phyloP scores from a whole-genome alignment of 805 yeast genomes.

The Ascoidea asiatica region DNA sequence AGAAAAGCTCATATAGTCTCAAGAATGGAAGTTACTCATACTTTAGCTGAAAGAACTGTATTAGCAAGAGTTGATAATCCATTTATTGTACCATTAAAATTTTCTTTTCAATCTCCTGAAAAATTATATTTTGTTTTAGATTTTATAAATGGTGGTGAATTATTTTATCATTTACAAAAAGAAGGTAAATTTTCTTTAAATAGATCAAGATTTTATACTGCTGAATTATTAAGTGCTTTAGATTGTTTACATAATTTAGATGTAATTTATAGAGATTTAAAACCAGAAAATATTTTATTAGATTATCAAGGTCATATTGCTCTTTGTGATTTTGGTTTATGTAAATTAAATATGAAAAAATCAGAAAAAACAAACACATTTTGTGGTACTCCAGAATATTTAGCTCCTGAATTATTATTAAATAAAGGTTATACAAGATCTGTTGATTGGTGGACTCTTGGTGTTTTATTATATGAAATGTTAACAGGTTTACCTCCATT shows the following conservation, averaged over 20 bases:
- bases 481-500: slow-evolving; percentile 94
- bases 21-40: slow-evolving; percentile 89
- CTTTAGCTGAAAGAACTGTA: slow-evolving; percentile 92
- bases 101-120: slow-evolving; percentile 95
- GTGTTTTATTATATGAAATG: slow-evolving; percentile 90
- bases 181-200: slow-evolving; percentile 83
- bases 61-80: slow-evolving; percentile 88
- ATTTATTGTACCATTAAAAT: slow-evolving; percentile 96
- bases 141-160: slow-evolving; percentile 92
- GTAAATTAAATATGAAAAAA: slow-evolving; percentile 88
- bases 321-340: slow-evolving; percentile 90
- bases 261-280: slow-evolving; percentile 88
- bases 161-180: slow-evolving; percentile 84
- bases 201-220: slow-evolving; percentile 85
- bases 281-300: slow-evolving; percentile 88
- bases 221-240: slow-evolving; percentile 85
- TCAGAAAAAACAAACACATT: slow-evolving; percentile 85
- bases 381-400: slow-evolving; percentile 96
- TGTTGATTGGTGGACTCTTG: slow-evolving; percentile 98
- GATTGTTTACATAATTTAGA: slow-evolving; percentile 85
- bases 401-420: slow-evolving; percentile 86
- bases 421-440: slow-evolving; percentile 92
- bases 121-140: slow-evolving; percentile 82
- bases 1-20: slow-evolving; percentile 91
- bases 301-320: slow-evolving; percentile 98